A percentile compares a stretch with the other conserved stretches of the same genome.
phyloP scores from a whole-genome alignment of 768 basidiomycete genomes.

The Trametes cinnabarina region DNA sequence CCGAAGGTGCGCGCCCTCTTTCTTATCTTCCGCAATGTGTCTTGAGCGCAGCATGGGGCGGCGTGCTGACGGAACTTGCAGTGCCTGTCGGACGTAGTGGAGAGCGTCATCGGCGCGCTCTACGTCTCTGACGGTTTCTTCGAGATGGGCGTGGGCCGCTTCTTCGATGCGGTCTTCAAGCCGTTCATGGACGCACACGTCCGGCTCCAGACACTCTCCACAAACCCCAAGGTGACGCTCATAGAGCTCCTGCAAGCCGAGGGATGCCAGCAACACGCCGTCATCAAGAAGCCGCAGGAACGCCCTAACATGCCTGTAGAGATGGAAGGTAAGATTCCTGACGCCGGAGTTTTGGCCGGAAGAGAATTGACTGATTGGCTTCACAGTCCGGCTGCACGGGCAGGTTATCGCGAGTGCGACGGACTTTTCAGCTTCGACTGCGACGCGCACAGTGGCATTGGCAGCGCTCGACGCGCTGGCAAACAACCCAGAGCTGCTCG shows the following conservation, averaged over 20 bases:
- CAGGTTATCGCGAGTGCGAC: constrained; percentile 57
- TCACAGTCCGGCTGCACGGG: constrained; percentile 65
- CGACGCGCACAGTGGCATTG: constrained; percentile 59
- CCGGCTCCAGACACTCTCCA: constrained; percentile 66
- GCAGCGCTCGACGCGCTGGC: constrained; percentile 70
- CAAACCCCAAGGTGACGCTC: constrained; percentile 74
- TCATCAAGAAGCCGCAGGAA: constrained; percentile 45
- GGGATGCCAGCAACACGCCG: constrained; percentile 65
- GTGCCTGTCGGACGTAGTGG: constrained; percentile 78
- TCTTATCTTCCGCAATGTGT: not conserved
- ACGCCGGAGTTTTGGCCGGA: no score
- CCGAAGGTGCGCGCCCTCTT: constrained; percentile 71
- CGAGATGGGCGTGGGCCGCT: constrained; percentile 53
- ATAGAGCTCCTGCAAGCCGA: constrained; percentile 72
- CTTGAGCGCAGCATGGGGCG: not conserved
- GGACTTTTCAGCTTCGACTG: constrained; percentile 49
- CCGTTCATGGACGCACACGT: constrained; percentile 81
- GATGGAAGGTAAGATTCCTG: constrained; percentile 57
- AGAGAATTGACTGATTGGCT: not conserved
- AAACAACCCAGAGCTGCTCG: constrained; percentile 59
- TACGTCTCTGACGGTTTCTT: constrained; percentile 75
- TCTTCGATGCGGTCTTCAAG: constrained; percentile 67
- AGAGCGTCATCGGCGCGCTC: constrained; percentile 76
- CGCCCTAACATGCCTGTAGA: constrained; percentile 30
- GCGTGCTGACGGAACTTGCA: constrained; percentile 27